These are phyloP conservation scores for Lophium mytilinum DNA, from an alignment of 495 filamentous ascomycete genomes.

Conservation along the genomic window DNA sequence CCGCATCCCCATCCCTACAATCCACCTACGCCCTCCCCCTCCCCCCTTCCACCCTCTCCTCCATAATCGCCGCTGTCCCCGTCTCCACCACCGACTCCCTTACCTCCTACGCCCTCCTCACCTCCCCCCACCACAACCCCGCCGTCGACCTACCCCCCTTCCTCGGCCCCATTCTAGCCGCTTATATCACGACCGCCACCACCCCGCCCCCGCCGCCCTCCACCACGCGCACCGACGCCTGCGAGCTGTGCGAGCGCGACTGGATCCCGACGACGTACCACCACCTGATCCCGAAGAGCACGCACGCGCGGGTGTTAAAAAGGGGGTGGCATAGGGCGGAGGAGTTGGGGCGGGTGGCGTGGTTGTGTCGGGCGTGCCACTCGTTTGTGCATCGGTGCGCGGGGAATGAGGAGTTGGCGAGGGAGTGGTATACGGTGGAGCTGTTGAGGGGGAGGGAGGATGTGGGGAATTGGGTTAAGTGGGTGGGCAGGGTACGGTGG, in stretches of 20 bases:
- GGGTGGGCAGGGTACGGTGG: slow-evolving; percentile 41
- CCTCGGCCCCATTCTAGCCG: slow-evolving; percentile 50
- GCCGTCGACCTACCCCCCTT: slow-evolving; percentile 39
- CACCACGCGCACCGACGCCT: slow-evolving; percentile 49
- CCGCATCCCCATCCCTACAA: slow-evolving; percentile 42
- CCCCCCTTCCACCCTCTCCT: slow-evolving; percentile 35
- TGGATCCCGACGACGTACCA: slow-evolving; percentile 78
- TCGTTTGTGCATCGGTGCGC: slow-evolving; percentile 72
- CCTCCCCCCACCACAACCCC: slow-evolving; percentile 30
- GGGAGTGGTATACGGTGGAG: slow-evolving; percentile 62
- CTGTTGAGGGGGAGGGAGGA: slow-evolving; percentile 56
- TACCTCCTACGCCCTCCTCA: slow-evolving; percentile 50
- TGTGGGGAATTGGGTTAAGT: slow-evolving; percentile 57
- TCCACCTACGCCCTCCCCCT: slow-evolving; percentile 45
- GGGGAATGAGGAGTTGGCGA: slow-evolving; percentile 71
- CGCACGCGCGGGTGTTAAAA: slow-evolving; percentile 72
- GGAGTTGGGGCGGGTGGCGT: slow-evolving; percentile 73
- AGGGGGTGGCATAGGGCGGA: slow-evolving; percentile 73
- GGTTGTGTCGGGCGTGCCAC: slow-evolving; percentile 85
- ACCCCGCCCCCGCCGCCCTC: slow-evolving; percentile 54
- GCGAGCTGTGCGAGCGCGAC: slow-evolving; percentile 74
- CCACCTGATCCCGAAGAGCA: slow-evolving; percentile 68
- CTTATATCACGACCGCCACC: slow-evolving; percentile 48
- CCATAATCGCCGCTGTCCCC: slow-evolving; percentile 41
- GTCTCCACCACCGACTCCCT: slow-evolving; percentile 52